Evolutionary conservation across 345 rosid species (phyloP).

Genomic region (Excoecaria agallocha): DNA sequence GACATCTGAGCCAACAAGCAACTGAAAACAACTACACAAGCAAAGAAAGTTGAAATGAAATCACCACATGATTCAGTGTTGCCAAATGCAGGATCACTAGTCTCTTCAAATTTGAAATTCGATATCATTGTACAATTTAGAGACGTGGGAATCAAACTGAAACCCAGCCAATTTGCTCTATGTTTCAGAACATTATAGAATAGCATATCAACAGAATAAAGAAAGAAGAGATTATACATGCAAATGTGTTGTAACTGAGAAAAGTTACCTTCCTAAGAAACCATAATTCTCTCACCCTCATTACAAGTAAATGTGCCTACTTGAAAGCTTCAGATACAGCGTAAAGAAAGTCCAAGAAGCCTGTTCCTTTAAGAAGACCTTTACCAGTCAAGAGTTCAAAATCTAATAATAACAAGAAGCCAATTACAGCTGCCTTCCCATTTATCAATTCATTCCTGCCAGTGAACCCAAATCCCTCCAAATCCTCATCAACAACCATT

Average conservation of each 20-base stretch:
- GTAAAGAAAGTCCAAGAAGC: conserved; percentile 86
- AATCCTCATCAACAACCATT: conserved; percentile 80
- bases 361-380: conserved; percentile 88
- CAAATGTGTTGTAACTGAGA: not conserved
- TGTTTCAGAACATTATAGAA: conserved; percentile 9
- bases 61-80: not conserved
- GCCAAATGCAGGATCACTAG: not conserved
- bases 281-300: not conserved
- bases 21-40: too few relatives aligned
- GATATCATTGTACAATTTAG: not conserved
- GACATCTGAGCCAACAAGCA: too few relatives aligned
- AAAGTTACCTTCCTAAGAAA: conserved; percentile 9
- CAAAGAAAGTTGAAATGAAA: not conserved
- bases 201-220: not conserved
- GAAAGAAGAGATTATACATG: conserved; percentile 4
- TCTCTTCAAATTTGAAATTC: not conserved
- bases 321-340: conserved; percentile 67
- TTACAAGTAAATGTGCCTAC: conserved; percentile 29
- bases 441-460: conserved; percentile 76
- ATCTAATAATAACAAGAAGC: conserved; percentile 81
- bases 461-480: conserved; percentile 74
- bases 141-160: not conserved
- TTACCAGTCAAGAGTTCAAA: conserved; percentile 91
- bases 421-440: conserved; percentile 87
- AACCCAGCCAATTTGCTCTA: not conserved